These are phyloP conservation scores for Wallacemonas rigidus DNA, from an alignment of 208 protist species.

Conservation along the genomic window DNA sequence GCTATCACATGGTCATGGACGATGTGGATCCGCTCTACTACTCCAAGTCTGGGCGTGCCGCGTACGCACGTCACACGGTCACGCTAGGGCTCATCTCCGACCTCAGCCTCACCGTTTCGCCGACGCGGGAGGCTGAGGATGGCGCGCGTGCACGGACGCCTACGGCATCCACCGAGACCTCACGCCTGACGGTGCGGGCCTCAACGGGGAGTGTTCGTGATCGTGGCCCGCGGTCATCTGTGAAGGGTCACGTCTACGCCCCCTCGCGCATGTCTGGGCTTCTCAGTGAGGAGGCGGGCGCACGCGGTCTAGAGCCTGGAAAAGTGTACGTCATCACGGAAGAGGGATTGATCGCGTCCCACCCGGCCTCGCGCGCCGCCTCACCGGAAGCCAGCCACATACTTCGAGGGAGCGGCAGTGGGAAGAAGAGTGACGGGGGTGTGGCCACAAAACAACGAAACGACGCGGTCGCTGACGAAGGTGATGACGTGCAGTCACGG, in stretches of 20 bases:
- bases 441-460: too few species aligned
- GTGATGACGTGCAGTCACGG: neutral
- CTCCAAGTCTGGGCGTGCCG: constrained; percentile 48
- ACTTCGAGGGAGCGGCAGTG: neutral
- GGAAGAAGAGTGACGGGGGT: too few species aligned
- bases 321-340: constrained; percentile 8
- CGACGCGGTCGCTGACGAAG: neutral
- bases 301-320: neutral
- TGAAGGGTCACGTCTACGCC: neutral
- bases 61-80: constrained; percentile 54
- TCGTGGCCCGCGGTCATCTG: neutral
- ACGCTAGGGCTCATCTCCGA: constrained; percentile 69
- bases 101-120: constrained; percentile 23
- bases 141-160: neutral
- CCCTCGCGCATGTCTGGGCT: constrained; percentile 16
- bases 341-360: neutral
- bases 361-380: constrained; percentile 2
- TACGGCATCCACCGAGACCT: neutral
- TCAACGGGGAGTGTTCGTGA: neutral
- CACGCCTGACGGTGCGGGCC: constrained; percentile 6
- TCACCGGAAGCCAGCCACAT: constrained; percentile 13
- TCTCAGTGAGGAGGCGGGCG: neutral
- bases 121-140: neutral
- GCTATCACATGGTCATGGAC: constrained; percentile 70
- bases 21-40: constrained; percentile 71